Conservation (phyloP, 768 basidiomycete genomes). For the Podaxis carcinomalis region DNA sequence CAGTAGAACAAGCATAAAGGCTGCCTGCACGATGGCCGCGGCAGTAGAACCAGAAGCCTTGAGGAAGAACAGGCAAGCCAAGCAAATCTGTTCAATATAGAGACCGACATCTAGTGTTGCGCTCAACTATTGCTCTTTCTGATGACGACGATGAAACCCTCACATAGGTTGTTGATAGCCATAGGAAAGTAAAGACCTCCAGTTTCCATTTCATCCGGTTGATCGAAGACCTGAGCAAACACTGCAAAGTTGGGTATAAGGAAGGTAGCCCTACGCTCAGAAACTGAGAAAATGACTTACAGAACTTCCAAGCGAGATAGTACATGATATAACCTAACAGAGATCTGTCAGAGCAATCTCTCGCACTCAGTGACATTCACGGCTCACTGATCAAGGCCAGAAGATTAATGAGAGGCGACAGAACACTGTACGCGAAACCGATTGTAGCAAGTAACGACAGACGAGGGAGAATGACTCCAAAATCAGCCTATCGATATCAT, state of each 20-base stretch:
- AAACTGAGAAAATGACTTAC: conserved; percentile 25
- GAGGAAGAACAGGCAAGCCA: conserved; percentile 68
- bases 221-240: conserved; percentile 48
- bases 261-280: neutral
- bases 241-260: conserved; percentile 24
- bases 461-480: conserved; percentile 44
- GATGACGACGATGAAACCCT: conserved; percentile 12
- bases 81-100: conserved; percentile 66
- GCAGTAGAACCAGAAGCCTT: conserved; percentile 32
- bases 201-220: conserved; percentile 45
- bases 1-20: conserved; percentile 57
- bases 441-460: conserved; percentile 51
- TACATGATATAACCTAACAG: conserved; percentile 45
- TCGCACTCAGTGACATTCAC: neutral
- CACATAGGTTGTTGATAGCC: conserved; percentile 48
- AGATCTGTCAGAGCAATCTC: neutral
- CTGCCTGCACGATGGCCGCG: conserved; percentile 37
- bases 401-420: conserved; percentile 64
- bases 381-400: conserved; percentile 51
- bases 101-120: conserved; percentile 50
- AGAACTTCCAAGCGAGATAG: conserved; percentile 57
- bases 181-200: conserved; percentile 42
- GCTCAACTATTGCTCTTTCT: neutral
- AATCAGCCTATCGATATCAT: conserved; percentile 34
- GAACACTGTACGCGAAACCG: conserved; percentile 53